These are phyloP conservation scores for Funneliformis caledonium DNA, from an alignment of 371 early-diverging fungal species.

Conservation along the genomic window DNA sequence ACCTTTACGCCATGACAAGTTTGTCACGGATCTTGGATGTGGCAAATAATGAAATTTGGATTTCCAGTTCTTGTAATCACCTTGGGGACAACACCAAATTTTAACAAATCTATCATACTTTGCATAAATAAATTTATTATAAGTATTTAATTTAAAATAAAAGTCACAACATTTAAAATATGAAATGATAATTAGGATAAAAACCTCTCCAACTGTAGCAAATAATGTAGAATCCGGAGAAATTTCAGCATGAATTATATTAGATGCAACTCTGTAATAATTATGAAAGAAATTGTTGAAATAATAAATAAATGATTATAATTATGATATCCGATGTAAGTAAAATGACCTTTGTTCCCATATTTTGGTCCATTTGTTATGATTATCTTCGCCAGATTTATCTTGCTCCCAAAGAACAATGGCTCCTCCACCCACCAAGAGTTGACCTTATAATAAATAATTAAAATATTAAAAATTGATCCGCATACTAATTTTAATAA, in stretches of 20 bases:
- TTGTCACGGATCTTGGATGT: conserved; percentile 69
- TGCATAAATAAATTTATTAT: neutral
- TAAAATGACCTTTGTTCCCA: conserved; percentile 43
- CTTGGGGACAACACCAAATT: conserved; percentile 56
- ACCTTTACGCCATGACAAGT: conserved; percentile 70
- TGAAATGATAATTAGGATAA: neutral
- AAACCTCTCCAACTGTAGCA: conserved; percentile 69
- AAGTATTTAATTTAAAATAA: neutral
- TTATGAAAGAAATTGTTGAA: neutral
- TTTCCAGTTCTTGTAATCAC: conserved; percentile 27
- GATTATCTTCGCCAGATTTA: neutral
- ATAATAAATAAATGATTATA: neutral
- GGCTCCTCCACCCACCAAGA: conserved; percentile 18
- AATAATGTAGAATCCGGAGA: conserved; percentile 72
- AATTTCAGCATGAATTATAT: conserved; percentile 55
- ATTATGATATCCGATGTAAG: conserved; percentile 15
- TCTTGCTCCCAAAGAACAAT: conserved; percentile 5
- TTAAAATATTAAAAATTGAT: neutral
- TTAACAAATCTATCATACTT: conserved; percentile 74
- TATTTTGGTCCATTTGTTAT: conserved; percentile 18
- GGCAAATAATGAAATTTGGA: conserved; percentile 71
- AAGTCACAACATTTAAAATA: neutral
- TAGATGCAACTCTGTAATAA: conserved; percentile 20
- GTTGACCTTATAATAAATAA: conserved; percentile 20
- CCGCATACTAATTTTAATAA: neutral